Evolutionary conservation across 352 stramenopile species (phyloP).

Genomic region (Phytophthora cryptogea): DNA sequence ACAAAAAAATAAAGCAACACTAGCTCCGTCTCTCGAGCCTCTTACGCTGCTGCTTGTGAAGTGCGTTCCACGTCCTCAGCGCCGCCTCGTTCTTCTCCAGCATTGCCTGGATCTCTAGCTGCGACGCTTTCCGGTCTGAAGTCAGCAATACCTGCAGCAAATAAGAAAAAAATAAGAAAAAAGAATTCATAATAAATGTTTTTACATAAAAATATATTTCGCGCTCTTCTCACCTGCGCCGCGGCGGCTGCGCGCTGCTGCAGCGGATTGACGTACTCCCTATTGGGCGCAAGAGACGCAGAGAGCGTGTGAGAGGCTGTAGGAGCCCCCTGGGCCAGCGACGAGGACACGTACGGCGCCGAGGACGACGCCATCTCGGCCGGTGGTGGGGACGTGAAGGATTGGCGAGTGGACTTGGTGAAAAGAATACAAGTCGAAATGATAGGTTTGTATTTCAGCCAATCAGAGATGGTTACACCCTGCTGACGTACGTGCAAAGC

Average conservation of each 20-base stretch:
- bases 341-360: slow-evolving; percentile 27
- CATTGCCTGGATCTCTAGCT: slow-evolving; percentile 77
- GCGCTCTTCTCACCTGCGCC: slow-evolving; percentile 43
- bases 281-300: slow-evolving; percentile 17
- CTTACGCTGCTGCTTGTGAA: slow-evolving; percentile 80
- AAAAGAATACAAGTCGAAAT: slow-evolving; percentile 24
- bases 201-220: not conserved
- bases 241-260: slow-evolving; percentile 67
- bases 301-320: slow-evolving; percentile 14
- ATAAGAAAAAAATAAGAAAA: not conserved
- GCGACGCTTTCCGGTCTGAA: slow-evolving; percentile 57
- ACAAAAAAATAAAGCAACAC: slow-evolving; percentile 3
- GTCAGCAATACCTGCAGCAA: slow-evolving; percentile 29
- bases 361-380: slow-evolving; percentile 32
- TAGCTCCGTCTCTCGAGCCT: slow-evolving; percentile 5
- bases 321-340: not conserved
- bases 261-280: slow-evolving; percentile 36
- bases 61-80: slow-evolving; percentile 70
- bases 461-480: slow-evolving; percentile 17
- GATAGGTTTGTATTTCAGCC: slow-evolving; percentile 6
- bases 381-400: not conserved
- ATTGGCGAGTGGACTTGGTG: slow-evolving; percentile 18
- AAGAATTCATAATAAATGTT: not conserved
- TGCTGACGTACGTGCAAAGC: not conserved
- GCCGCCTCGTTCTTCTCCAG: slow-evolving; percentile 87